phyloP scores from a whole-genome alignment of 805 yeast species.

The Schwanniomyces polymorphus region DNA sequence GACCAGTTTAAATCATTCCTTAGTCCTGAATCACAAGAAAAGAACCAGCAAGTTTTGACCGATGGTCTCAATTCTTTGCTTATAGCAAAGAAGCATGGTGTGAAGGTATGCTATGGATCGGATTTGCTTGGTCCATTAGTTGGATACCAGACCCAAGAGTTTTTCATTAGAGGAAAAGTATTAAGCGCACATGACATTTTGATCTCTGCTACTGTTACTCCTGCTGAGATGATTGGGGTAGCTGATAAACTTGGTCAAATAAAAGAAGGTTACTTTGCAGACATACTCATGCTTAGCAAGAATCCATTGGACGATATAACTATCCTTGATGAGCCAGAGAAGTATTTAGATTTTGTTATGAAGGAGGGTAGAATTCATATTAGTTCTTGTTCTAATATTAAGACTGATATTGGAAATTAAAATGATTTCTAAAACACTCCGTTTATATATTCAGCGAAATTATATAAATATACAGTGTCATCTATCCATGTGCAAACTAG shows the following conservation, averaged over 20 bases:
- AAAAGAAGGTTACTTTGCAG: slow-evolving; percentile 21
- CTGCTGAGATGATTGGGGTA: slow-evolving; percentile 18
- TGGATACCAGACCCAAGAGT: slow-evolving; percentile 25
- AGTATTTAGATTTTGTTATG: slow-evolving; percentile 16
- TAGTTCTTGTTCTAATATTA: too few relatives aligned
- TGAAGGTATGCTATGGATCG: slow-evolving; percentile 23
- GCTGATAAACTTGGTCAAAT: slow-evolving; percentile 20
- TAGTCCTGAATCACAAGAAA: slow-evolving; percentile 11
- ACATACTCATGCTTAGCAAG: slow-evolving; percentile 16
- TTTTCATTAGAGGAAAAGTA: slow-evolving; percentile 19
- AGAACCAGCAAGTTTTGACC: slow-evolving; percentile 17
- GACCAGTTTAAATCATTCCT: slow-evolving; percentile 19
- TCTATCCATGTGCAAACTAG: too few relatives aligned
- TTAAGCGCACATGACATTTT: slow-evolving; percentile 20
- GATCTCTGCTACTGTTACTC: slow-evolving; percentile 22
- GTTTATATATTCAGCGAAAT: too few relatives aligned
- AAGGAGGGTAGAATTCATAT: too few relatives aligned
- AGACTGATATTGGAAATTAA: too few relatives aligned
- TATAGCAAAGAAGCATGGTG: slow-evolving; percentile 17
- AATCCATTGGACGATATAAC: slow-evolving; percentile 23
- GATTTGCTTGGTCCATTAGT: slow-evolving; percentile 20
- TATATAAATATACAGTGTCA: too few relatives aligned
- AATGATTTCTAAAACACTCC: too few relatives aligned
- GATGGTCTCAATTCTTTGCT: slow-evolving; percentile 16
- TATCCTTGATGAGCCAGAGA: slow-evolving; percentile 22